Evolutionary conservation across 2,329 filamentous ascomycete species (phyloP).

Genomic region (Coniochaeta ligniaria): DNA sequence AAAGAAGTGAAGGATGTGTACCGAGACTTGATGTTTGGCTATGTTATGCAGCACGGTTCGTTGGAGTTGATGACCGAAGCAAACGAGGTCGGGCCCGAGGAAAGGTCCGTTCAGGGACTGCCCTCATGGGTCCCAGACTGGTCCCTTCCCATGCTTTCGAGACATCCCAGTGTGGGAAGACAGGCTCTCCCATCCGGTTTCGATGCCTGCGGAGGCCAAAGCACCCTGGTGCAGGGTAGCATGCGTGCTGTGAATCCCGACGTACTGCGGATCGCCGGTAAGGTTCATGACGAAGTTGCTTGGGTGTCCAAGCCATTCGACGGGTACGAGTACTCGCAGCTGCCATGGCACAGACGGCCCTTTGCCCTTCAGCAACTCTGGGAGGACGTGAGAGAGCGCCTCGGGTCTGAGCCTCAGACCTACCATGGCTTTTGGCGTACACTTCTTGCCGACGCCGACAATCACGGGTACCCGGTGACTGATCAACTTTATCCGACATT

Average conservation of each 20-base stretch:
- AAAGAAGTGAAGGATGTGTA: not conserved
- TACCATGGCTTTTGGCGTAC: not conserved
- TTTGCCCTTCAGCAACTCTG: not conserved
- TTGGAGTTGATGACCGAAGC: not conserved
- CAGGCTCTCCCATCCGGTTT: not conserved
- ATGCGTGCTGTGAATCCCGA: not conserved
- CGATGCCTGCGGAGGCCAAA: not conserved
- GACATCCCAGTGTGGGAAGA: not conserved
- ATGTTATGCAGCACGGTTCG: not conserved
- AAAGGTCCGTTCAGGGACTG: not conserved
- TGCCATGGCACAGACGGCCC: not conserved
- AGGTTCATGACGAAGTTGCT: not conserved
- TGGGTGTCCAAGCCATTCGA: not conserved
- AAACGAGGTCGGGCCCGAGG: not conserved
- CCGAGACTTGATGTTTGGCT: not conserved
- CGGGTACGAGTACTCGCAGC: not conserved
- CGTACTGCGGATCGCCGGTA: not conserved
- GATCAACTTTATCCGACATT: not conserved
- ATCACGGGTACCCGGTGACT: not conserved
- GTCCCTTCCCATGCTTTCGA: not conserved
- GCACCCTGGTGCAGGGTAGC: not conserved
- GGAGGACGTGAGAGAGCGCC: not conserved
- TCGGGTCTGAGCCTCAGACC: not conserved
- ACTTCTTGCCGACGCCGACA: not conserved
- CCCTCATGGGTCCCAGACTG: not conserved